Evolutionary conservation across 768 basidiomycete genomes (phyloP).

Genomic region (Suillus americanus): DNA sequence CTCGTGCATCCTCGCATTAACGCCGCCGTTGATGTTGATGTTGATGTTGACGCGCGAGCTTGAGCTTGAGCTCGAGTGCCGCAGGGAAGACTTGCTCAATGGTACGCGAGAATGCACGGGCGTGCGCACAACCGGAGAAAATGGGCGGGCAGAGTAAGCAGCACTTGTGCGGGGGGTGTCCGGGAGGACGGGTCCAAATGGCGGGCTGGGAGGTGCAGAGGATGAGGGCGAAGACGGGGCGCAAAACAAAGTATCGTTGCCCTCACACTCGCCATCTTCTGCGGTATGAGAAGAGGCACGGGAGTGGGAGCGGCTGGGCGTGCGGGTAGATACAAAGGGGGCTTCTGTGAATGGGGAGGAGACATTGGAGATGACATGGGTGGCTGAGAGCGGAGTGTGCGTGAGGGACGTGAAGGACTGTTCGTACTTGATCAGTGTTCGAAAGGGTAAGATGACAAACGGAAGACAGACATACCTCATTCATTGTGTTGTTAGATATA

Average conservation of each 20-base stretch:
- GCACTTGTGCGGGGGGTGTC: slow-evolving; percentile 30
- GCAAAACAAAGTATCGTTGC: not conserved
- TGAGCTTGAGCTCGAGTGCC: not conserved
- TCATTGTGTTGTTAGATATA: slow-evolving; percentile 35
- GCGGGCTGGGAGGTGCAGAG: slow-evolving; percentile 6
- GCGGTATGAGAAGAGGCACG: not conserved
- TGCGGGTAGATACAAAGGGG: not conserved
- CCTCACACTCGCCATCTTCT: slow-evolving; percentile 15
- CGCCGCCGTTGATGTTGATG: not conserved
- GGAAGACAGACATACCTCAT: slow-evolving; percentile 42
- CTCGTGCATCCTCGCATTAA: not conserved
- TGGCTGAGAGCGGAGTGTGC: slow-evolving; percentile 48
- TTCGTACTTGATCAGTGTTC: not conserved
- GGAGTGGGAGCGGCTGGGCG: slow-evolving; percentile 18
- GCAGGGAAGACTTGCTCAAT: not conserved
- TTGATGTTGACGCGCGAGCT: not conserved
- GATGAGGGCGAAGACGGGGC: slow-evolving; percentile 2
- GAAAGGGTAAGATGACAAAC: slow-evolving; percentile 1
- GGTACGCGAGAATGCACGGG: not conserved
- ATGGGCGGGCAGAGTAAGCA: slow-evolving; percentile 26
- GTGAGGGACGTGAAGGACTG: slow-evolving; percentile 48
- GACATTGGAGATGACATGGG: slow-evolving; percentile 45
- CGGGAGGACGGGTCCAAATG: slow-evolving; percentile 29
- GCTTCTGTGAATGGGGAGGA: slow-evolving; percentile 24
- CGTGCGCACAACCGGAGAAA: slow-evolving; percentile 24